phyloP scores from a whole-genome alignment of 768 basidiomycete genomes.

The Lentinus tigrinus region DNA sequence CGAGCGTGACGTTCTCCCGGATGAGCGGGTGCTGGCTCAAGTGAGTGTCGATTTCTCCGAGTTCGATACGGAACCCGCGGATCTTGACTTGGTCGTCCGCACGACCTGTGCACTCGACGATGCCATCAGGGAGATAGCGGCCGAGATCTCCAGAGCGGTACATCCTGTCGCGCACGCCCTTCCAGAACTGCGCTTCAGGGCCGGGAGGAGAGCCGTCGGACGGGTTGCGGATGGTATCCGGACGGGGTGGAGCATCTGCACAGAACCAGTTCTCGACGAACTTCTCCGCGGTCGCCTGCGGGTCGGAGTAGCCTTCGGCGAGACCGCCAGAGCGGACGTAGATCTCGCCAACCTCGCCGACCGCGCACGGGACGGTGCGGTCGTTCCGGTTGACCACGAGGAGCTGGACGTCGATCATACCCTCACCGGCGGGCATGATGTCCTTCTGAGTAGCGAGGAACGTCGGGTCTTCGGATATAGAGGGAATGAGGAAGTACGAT shows the following conservation, averaged over 20 bases:
- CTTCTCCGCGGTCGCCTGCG: constrained; percentile 81
- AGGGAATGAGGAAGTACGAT: constrained; percentile 92
- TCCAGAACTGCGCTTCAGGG: constrained; percentile 83
- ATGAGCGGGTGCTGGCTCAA: constrained; percentile 90
- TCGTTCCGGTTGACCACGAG: constrained; percentile 93
- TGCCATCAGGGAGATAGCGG: constrained; percentile 87
- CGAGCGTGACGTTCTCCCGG: constrained; percentile 97
- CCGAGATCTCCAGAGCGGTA: constrained; percentile 97
- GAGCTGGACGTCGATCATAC: constrained; percentile 97
- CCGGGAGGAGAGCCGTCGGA: constrained; percentile 47
- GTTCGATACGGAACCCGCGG: constrained; percentile 96
- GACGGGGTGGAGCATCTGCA: constrained; percentile 42
- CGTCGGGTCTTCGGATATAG: constrained; percentile 78
- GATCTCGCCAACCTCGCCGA: constrained; percentile 98
- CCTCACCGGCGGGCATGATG: constrained; percentile 95
- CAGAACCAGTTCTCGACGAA: constrained; percentile 96
- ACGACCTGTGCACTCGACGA: constrained; percentile 94
- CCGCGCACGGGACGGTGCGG: constrained; percentile 79
- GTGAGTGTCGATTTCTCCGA: constrained; percentile 97
- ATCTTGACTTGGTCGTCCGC: constrained; percentile 99
- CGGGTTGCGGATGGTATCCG: constrained; percentile 74
- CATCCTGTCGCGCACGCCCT: constrained; percentile 95
- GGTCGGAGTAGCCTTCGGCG: constrained; percentile 91
- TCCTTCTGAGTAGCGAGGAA: constrained; percentile 95
- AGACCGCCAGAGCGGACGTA: constrained; percentile 96